phyloP scores from a whole-genome alignment of 169 alveolate genomes.

The Eimeria necatrix region DNA sequence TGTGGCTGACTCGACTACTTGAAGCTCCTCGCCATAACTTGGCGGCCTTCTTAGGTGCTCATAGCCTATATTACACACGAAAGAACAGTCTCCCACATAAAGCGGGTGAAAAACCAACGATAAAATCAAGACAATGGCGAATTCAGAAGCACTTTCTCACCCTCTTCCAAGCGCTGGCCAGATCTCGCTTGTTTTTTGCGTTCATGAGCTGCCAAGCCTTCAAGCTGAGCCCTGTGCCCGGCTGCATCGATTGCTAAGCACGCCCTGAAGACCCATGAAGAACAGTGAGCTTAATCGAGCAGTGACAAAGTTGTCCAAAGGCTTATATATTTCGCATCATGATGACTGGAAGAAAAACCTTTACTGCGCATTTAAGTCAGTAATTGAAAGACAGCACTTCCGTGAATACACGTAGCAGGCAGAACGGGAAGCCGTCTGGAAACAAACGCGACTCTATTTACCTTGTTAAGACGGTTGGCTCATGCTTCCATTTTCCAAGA shows the following conservation, averaged over 20 bases:
- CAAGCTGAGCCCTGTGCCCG: slow-evolving; percentile 78
- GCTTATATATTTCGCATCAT: background rate
- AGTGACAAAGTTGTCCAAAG: background rate
- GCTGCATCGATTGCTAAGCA: slow-evolving; percentile 80
- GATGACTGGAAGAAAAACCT: too few relatives aligned
- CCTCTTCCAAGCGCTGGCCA: slow-evolving; percentile 49
- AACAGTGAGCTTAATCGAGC: background rate
- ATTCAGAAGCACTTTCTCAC: background rate
- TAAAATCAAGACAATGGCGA: too few relatives aligned
- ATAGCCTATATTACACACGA: slow-evolving; percentile 25
- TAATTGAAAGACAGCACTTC: too few relatives aligned
- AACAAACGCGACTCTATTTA: background rate
- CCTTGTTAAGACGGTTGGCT: slow-evolving; percentile 76
- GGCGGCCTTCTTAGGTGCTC: slow-evolving; percentile 59
- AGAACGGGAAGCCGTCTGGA: background rate
- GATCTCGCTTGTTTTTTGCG: slow-evolving; percentile 36
- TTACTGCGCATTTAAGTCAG: too few relatives aligned
- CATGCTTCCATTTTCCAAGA: slow-evolving; percentile 80
- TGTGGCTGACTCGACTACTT: slow-evolving; percentile 24
- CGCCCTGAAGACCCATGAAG: slow-evolving; percentile 37
- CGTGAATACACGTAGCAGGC: background rate
- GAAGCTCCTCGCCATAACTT: slow-evolving; percentile 52
- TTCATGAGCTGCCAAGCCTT: slow-evolving; percentile 79
- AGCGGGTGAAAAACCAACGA: background rate
- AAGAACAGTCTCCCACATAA: background rate